phyloP scores from a whole-genome alignment of 2,329 filamentous ascomycete genomes.

The Fusarium sororula region DNA sequence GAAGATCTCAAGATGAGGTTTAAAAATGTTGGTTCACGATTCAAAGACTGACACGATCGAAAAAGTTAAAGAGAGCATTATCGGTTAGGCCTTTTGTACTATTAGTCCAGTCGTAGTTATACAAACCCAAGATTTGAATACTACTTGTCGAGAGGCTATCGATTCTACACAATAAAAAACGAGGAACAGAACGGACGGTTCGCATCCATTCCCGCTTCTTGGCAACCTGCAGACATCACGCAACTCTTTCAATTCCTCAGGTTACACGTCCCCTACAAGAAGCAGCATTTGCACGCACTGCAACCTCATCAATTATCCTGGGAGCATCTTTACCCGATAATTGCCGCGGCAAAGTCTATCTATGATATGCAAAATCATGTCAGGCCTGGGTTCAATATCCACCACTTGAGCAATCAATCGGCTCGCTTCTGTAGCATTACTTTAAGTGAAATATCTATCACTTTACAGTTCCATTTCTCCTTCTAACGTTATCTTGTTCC shows the following conservation, averaged over 20 bases:
- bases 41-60: not conserved
- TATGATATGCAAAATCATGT: not conserved
- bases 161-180: not conserved
- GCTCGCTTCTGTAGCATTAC: not conserved
- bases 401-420: not conserved
- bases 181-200: not conserved
- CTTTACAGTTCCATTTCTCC: not conserved
- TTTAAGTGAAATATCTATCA: too few species aligned
- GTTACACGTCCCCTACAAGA: not conserved
- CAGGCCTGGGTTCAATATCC: not conserved
- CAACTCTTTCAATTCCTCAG: not conserved
- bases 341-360: not conserved
- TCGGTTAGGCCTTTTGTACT: too few species aligned
- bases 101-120: accelerated
- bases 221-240: not conserved
- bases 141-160: not conserved
- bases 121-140: not conserved
- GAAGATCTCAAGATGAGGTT: slow-evolving; percentile 21
- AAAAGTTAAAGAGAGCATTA: not conserved
- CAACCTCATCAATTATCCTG: not conserved
- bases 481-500: not conserved
- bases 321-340: not conserved
- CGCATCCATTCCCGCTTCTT: not conserved
- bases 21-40: not conserved
- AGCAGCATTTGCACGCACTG: not conserved